Evolutionary conservation across 148 eudicot genomes (phyloP).

Genomic region (Cornus suecica): DNA sequence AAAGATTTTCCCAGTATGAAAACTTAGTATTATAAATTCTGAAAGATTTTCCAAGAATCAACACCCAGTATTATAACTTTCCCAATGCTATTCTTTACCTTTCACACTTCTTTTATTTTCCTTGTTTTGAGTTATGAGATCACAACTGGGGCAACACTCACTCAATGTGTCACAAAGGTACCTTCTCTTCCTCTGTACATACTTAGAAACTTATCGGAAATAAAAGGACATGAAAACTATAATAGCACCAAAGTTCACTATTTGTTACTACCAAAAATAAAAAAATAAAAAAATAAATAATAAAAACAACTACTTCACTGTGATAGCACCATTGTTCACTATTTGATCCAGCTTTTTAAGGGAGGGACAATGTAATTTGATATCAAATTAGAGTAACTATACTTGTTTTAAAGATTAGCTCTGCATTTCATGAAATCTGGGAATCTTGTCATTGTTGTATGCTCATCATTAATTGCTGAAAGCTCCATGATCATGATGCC

Average conservation of each 20-base stretch:
- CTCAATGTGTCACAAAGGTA: too few relatives aligned
- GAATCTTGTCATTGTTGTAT: too few relatives aligned
- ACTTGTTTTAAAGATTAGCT: not conserved
- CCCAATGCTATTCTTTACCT: not conserved
- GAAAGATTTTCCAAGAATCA: not conserved
- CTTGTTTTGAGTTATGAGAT: too few relatives aligned
- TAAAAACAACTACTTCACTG: too few relatives aligned
- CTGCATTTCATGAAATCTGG: too few relatives aligned
- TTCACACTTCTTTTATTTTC: not conserved
- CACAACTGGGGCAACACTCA: too few relatives aligned
- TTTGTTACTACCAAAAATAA: too few relatives aligned
- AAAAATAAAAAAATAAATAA: too few relatives aligned
- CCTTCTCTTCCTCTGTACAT: too few relatives aligned
- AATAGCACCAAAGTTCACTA: not conserved
- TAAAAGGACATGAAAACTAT: too few relatives aligned
- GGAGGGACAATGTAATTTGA: not conserved
- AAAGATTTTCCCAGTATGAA: not conserved
- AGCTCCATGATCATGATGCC: not conserved
- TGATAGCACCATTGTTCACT: not conserved
- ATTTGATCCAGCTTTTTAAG: not conserved
- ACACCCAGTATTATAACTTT: not conserved
- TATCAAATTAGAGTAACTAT: not conserved
- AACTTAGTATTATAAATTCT: not conserved
- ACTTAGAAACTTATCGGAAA: too few relatives aligned
- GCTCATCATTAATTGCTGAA: too few relatives aligned